phyloP scores from a whole-genome alignment of 345 rosid species.

The Lepidium aucheri region DNA sequence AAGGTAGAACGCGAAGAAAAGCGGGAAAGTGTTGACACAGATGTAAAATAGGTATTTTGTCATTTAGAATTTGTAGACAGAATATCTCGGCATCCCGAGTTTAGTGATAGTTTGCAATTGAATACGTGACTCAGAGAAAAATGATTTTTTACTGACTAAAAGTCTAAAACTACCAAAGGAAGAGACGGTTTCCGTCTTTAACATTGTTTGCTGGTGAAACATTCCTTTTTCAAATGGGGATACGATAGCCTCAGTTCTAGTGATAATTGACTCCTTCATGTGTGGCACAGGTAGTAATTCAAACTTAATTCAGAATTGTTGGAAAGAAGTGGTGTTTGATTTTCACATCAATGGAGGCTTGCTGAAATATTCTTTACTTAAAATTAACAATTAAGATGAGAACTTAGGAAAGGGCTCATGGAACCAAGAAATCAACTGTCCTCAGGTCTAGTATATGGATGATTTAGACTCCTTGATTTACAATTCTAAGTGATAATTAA shows the following conservation, averaged over 20 bases:
- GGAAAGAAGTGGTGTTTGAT: conserved; percentile 3
- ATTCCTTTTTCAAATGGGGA: conserved; percentile 25
- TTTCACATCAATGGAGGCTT: background rate
- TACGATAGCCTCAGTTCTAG: conserved; percentile 1
- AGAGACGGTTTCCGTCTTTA: conserved; percentile 29
- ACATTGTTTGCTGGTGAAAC: conserved; percentile 34
- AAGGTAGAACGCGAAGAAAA: conserved; percentile 30
- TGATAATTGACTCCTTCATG: background rate
- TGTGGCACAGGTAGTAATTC: background rate
- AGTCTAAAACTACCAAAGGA: conserved; percentile 27
- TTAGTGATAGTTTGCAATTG: conserved; percentile 33
- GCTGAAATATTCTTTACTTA: background rate
- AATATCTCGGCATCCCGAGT: conserved; percentile 35
- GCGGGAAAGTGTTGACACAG: conserved; percentile 41
- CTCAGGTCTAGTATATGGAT: conserved; percentile 19
- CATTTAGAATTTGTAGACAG: conserved; percentile 38
- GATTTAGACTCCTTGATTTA: conserved; percentile 12
- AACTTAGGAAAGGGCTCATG: conserved; percentile 8
- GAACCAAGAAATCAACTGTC: conserved; percentile 16
- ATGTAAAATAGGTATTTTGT: conserved; percentile 50
- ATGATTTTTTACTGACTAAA: conserved; percentile 16
- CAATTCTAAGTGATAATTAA: conserved; percentile 17
- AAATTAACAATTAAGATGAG: conserved; percentile 4
- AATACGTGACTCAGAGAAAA: conserved; percentile 26
- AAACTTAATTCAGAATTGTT: conserved; percentile 2